Percentiles rank a stretch among this genome's conserved stretches.
Conservation (phyloP, 257 asterid species). For the Ocimum tenuiflorum region DNA sequence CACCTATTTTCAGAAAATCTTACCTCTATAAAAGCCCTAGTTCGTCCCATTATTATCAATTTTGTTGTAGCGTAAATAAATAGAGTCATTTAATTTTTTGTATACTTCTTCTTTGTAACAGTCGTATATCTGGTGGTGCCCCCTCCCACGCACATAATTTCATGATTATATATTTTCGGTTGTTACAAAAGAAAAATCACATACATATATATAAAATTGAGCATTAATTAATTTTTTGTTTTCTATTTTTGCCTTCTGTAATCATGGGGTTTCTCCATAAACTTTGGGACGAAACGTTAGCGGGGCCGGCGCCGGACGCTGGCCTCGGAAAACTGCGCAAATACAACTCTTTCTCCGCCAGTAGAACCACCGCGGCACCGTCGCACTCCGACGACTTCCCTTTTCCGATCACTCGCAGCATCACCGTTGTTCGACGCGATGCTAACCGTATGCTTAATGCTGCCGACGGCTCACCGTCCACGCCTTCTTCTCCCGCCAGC, state of each 20-base stretch:
- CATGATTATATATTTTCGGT: constrained; percentile 43
- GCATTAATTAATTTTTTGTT: not conserved
- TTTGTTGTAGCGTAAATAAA: constrained; percentile 7
- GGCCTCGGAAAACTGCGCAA: constrained; percentile 72
- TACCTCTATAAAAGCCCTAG: constrained; percentile 28
- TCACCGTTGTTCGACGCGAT: constrained; percentile 42
- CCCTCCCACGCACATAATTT: constrained; percentile 21
- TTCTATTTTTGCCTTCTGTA: not conserved
- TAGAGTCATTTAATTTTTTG: constrained; percentile 1
- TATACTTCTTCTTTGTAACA: constrained; percentile 44
- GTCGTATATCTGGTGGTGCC: constrained; percentile 55
- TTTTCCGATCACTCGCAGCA: constrained; percentile 44
- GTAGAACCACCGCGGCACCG: constrained; percentile 10
- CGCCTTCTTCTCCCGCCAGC: constrained; percentile 55
- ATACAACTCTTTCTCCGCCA: constrained; percentile 44
- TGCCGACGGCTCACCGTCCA: constrained; percentile 39
- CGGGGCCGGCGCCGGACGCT: constrained; percentile 71
- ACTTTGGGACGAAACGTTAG: constrained; percentile 80
- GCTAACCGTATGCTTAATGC: constrained; percentile 12
- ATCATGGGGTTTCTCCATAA: constrained; percentile 78
- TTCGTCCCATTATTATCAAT: not conserved
- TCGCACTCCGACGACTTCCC: constrained; percentile 21
- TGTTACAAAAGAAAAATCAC: constrained; percentile 45
- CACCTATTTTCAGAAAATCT: not conserved
- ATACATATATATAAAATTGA: not conserved